phyloP scores from a whole-genome alignment of 805 yeast species.

The Wickerhamomyces strasburgensis region DNA sequence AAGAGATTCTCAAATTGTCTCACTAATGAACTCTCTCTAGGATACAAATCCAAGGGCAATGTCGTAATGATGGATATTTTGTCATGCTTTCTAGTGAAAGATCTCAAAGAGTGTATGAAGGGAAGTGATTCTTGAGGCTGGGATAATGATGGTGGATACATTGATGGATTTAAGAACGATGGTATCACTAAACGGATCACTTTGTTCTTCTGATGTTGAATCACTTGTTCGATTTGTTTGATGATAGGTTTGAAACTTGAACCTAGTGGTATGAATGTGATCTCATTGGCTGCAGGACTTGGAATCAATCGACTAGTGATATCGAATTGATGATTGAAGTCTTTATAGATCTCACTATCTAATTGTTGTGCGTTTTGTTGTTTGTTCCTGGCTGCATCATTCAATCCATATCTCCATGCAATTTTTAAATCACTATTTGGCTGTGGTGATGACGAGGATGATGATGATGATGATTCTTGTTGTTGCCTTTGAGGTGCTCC shows the following conservation, averaged over 20 bases:
- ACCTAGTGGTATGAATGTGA: conserved; percentile 46
- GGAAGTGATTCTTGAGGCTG: conserved; percentile 47
- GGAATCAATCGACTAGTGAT: conserved; percentile 69
- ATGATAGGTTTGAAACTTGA: conserved; percentile 27
- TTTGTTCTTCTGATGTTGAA: conserved; percentile 38
- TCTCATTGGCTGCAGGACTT: conserved; percentile 56
- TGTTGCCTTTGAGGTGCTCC: no score
- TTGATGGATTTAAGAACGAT: conserved; percentile 71
- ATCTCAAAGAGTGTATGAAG: conserved; percentile 55
- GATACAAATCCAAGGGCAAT: conserved; percentile 60
- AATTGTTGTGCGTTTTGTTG: conserved; percentile 13
- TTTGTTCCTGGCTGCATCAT: conserved; percentile 27
- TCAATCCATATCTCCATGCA: conserved; percentile 88
- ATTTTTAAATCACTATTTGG: conserved; percentile 57
- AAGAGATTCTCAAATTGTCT: conserved; percentile 52
- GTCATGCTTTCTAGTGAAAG: conserved; percentile 43
- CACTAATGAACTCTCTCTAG: conserved; percentile 44
- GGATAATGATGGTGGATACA: conserved; percentile 51
- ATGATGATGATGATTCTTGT: no score
- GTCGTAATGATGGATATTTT: conserved; percentile 50
- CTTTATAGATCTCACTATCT: conserved; percentile 37
- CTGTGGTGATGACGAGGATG: no score
- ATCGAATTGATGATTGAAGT: conserved; percentile 67
- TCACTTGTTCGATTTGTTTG: conserved; percentile 39
- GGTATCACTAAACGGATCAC: conserved; percentile 70